Conservation (phyloP, 768 basidiomycete genomes). For the Neoboletus magnificus region DNA sequence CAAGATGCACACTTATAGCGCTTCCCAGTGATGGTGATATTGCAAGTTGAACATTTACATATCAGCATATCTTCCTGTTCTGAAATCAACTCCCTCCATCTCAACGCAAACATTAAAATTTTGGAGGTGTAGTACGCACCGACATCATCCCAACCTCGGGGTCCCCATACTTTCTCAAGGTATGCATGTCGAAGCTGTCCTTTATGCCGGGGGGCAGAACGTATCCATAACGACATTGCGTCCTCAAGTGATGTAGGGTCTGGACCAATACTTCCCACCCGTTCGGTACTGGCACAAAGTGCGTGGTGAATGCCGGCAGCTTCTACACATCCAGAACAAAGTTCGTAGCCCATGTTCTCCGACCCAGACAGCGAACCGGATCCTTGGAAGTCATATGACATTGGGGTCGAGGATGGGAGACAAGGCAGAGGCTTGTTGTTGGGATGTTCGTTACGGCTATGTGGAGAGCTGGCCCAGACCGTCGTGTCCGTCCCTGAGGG, state of each 20-base stretch:
- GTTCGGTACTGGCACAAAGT: conserved; percentile 48
- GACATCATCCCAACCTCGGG: conserved; percentile 82
- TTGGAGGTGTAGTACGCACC: conserved; percentile 47
- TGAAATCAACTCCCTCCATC: conserved; percentile 29
- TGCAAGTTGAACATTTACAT: conserved; percentile 80
- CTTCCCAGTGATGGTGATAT: conserved; percentile 52
- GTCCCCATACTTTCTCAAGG: conserved; percentile 82
- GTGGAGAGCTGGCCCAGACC: conserved; percentile 10
- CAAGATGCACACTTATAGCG: conserved; percentile 88
- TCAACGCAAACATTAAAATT: background rate
- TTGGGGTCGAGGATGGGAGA: conserved; percentile 32
- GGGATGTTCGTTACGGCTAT: conserved; percentile 13
- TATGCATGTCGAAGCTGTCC: conserved; percentile 83
- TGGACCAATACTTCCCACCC: conserved; percentile 19
- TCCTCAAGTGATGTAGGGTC: conserved; percentile 54
- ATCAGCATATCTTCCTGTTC: conserved; percentile 70
- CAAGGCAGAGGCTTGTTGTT: conserved; percentile 46
- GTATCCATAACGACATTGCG: conserved; percentile 55
- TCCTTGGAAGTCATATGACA: conserved; percentile 5
- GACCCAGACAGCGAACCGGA: conserved; percentile 1
- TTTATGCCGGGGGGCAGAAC: conserved; percentile 67
- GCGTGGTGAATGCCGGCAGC: conserved; percentile 76
- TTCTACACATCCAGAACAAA: conserved; percentile 80
- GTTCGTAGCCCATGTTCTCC: conserved; percentile 62
- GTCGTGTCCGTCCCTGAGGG: conserved; percentile 20